These are phyloP conservation scores for Cordyceps javanica DNA, from an alignment of 2,329 filamentous ascomycete genomes.

Conservation along the genomic window DNA sequence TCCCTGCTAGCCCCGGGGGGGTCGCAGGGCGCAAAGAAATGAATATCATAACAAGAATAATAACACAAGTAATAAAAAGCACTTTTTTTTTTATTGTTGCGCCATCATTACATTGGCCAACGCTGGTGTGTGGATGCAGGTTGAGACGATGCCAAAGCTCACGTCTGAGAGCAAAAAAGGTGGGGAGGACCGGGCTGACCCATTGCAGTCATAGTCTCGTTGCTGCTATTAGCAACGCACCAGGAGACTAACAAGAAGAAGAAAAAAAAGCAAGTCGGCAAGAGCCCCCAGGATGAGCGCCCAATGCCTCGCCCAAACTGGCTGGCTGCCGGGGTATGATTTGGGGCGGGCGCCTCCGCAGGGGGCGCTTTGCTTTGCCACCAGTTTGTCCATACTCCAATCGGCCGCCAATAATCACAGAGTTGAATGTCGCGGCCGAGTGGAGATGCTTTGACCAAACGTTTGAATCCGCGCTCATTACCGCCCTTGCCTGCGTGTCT, in stretches of 20 bases:
- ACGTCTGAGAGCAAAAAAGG: constrained; percentile 12
- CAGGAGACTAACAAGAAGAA: background rate
- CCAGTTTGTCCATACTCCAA: background rate
- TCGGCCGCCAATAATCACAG: background rate
- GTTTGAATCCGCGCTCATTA: background rate
- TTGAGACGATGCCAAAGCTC: constrained; percentile 13
- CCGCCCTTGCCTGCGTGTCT: constrained; percentile 1
- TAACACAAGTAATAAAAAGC: background rate
- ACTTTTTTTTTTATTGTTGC: background rate
- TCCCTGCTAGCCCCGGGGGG: background rate
- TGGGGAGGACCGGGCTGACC: constrained; percentile 7
- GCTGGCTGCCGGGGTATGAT: background rate
- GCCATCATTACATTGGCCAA: constrained; percentile 2
- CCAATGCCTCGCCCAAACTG: background rate
- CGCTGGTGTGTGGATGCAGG: constrained; percentile 3
- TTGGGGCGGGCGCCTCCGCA: background rate
- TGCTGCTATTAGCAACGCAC: constrained; percentile 5
- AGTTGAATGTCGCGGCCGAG: background rate
- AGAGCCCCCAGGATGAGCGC: background rate
- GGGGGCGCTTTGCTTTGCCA: constrained; percentile 2
- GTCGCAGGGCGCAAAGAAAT: background rate
- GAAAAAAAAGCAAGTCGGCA: background rate
- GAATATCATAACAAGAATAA: constrained; percentile 1
- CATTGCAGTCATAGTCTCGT: constrained; percentile 1
- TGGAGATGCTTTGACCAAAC: constrained; percentile 1